Evolutionary conservation across 2,329 filamentous ascomycete genomes (phyloP).

Genomic region (Hypoxylon sp.): DNA sequence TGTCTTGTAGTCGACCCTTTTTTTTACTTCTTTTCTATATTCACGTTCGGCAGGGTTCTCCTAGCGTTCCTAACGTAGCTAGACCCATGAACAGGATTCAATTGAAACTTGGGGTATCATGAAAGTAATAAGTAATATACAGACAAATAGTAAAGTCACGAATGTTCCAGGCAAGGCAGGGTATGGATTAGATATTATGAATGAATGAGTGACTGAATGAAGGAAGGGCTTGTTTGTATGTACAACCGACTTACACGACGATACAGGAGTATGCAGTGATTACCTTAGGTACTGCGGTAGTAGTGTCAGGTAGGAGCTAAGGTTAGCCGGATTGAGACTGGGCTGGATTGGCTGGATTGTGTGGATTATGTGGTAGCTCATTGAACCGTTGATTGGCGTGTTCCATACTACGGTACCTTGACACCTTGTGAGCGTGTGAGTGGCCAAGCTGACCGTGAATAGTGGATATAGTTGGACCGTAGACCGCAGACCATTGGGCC

Average conservation of each 20-base stretch:
- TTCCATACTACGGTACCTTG: slow-evolving; percentile 32
- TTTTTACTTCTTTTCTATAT: slow-evolving; percentile 33
- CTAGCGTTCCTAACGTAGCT: slow-evolving; percentile 28
- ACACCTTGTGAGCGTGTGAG: slow-evolving; percentile 35
- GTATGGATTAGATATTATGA: slow-evolving; percentile 36
- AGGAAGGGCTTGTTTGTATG: slow-evolving; percentile 28
- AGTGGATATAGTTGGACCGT: slow-evolving; percentile 29
- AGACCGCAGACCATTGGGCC: slow-evolving; percentile 31
- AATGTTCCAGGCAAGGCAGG: slow-evolving; percentile 41
- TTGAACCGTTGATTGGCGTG: slow-evolving; percentile 33
- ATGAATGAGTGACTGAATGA: slow-evolving; percentile 29
- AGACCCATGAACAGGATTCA: slow-evolving; percentile 40
- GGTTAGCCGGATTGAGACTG: slow-evolving; percentile 43
- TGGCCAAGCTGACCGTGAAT: slow-evolving; percentile 35
- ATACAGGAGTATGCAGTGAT: slow-evolving; percentile 40
- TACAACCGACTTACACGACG: slow-evolving; percentile 40
- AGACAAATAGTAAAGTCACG: slow-evolving; percentile 43
- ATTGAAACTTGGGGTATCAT: slow-evolving; percentile 46
- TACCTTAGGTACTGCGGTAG: slow-evolving; percentile 34
- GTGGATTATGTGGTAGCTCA: slow-evolving; percentile 35
- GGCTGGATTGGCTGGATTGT: slow-evolving; percentile 41
- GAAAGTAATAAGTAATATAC: slow-evolving; percentile 48
- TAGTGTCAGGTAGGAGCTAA: slow-evolving; percentile 29
- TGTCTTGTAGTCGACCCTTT: slow-evolving; percentile 20
- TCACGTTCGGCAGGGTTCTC: slow-evolving; percentile 41